These are phyloP conservation scores for Funneliformis caledonium DNA, from an alignment of 371 early-diverging fungal genomes.

Conservation along the genomic window DNA sequence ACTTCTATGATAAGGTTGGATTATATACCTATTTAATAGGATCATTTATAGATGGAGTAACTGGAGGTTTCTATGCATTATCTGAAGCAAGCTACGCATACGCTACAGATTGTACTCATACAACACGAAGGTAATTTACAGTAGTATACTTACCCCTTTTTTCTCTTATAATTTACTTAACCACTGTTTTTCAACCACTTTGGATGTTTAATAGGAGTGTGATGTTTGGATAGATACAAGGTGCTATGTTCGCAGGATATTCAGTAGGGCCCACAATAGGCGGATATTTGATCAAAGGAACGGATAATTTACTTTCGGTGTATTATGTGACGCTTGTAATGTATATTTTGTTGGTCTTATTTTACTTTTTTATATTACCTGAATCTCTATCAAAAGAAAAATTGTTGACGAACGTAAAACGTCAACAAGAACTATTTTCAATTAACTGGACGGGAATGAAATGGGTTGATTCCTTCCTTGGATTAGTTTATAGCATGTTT, in stretches of 20 bases:
- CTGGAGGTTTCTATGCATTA: conserved; percentile 9
- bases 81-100: conserved; percentile 10
- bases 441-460: neutral
- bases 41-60: neutral
- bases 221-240: conserved; percentile 24
- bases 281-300: neutral
- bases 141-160: no score
- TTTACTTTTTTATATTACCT: conserved; percentile 15
- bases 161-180: no score
- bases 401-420: neutral
- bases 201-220: neutral
- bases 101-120: conserved; percentile 4
- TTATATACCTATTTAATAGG: neutral
- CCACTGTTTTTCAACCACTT: neutral
- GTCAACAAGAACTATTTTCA: neutral
- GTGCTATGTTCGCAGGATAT: neutral
- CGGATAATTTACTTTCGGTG: conserved; percentile 19
- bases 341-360: conserved; percentile 7
- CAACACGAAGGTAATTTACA: conserved; percentile 11
- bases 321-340: conserved; percentile 17
- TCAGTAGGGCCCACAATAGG: conserved; percentile 14
- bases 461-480: neutral
- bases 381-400: conserved; percentile 34
- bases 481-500: conserved; percentile 1
- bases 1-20: neutral